These are phyloP conservation scores for Sporisorium graminicola DNA, from an alignment of 1,284 basidiomycete genomes.

Conservation along the genomic window DNA sequence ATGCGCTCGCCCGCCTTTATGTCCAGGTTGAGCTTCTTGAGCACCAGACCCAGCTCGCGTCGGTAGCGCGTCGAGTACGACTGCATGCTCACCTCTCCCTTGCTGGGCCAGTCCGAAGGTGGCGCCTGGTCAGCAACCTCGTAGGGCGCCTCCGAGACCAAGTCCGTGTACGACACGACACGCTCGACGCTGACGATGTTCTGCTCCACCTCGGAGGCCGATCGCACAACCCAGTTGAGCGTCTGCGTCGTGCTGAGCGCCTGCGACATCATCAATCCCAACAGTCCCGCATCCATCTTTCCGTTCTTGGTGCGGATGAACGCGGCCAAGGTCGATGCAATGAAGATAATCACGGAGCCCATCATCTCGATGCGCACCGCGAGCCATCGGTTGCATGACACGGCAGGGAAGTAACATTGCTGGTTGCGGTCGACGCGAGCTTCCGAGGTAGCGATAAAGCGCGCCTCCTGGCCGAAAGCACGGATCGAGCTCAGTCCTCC, in stretches of 20 bases:
- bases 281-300: conserved; percentile 84
- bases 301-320: conserved; percentile 72
- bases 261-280: conserved; percentile 85
- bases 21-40: conserved; percentile 80
- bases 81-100: conserved; percentile 83
- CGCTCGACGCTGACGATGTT: conserved; percentile 84
- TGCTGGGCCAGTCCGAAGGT: conserved; percentile 78
- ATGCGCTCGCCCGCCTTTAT: conserved; percentile 81
- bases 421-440: conserved; percentile 85
- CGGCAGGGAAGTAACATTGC: conserved; percentile 78
- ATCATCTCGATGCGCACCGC: conserved; percentile 77
- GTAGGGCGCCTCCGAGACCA: conserved; percentile 82
- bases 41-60: conserved; percentile 80
- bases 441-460: conserved; percentile 84
- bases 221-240: conserved; percentile 83
- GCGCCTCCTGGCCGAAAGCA: conserved; percentile 71
- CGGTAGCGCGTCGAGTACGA: conserved; percentile 86
- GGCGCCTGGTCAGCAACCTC: conserved; percentile 50
- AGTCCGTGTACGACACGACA: conserved; percentile 77
- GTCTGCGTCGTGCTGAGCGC: conserved; percentile 76
- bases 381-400: conserved; percentile 82
- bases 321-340: conserved; percentile 80
- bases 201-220: conserved; percentile 90
- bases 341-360: conserved; percentile 83
- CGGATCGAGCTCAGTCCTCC: conserved; percentile 87